Evolutionary conservation across 768 basidiomycete species (phyloP).

Genomic region (Boletus sp.): DNA sequence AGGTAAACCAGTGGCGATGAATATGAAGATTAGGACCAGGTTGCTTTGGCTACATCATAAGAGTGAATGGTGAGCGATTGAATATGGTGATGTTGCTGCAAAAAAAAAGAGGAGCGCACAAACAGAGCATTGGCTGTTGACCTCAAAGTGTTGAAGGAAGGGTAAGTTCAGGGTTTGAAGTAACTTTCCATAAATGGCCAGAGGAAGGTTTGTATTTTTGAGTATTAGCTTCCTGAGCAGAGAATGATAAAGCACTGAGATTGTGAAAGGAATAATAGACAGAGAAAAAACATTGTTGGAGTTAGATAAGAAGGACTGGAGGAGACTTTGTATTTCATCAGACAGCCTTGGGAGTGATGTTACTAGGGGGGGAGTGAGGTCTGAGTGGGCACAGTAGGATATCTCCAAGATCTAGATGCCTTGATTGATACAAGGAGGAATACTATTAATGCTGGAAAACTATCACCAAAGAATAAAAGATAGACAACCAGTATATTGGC

Average conservation of each 20-base stretch:
- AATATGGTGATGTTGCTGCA: background rate
- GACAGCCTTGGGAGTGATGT: background rate
- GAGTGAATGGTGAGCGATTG: background rate
- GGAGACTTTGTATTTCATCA: background rate
- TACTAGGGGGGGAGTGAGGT: background rate
- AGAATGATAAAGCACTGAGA: background rate
- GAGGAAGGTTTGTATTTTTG: background rate
- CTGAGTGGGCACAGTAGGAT: background rate
- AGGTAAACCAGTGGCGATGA: background rate
- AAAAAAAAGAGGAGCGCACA: background rate
- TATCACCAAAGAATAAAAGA: background rate
- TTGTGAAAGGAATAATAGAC: background rate
- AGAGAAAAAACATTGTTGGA: background rate
- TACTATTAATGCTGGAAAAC: background rate
- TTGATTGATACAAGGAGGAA: background rate
- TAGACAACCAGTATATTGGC: background rate
- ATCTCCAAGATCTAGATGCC: background rate
- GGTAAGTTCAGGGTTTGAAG: background rate
- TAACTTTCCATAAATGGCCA: background rate
- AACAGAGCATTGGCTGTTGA: background rate
- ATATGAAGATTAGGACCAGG: too few relatives aligned
- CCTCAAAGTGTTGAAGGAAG: background rate
- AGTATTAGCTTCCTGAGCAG: background rate
- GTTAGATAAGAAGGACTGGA: background rate
- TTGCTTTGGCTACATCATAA: background rate